Base-by-base conservation (phyloP, 1,139 yeast species). In the Sugiyamaella castrensis region DNA sequence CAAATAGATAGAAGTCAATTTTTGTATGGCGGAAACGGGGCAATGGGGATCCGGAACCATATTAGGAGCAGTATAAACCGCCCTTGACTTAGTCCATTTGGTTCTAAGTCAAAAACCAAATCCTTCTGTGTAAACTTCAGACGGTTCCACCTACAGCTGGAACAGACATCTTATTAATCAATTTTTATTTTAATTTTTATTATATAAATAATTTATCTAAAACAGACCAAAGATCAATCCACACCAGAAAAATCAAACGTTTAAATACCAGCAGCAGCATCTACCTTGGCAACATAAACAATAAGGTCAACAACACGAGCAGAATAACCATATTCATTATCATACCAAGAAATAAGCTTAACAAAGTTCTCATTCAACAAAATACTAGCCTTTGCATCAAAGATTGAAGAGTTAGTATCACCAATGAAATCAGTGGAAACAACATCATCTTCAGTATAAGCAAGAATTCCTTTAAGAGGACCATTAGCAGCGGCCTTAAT, bases 291-390 rank as follows among this genome's bases (percentile, higher is more conserved):
- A 68, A 83, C 81, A 79, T 77, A 82, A 73, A 82, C 80, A 69
- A 85, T 76, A 70, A 85, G 80, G 79, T 85, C 94, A 61, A 85
- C 91, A 58, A 85, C 94, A 79, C 95, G 86, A 77, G 88, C 83
- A 67, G 92, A 84, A 87, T 86, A 86, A 71, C 95, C 95, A 78
- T 71, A 86, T 77, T 86, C 95, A 76, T 85, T 85, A 72, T 86
- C 95, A 81, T 85, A 85, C 94, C 94, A 85, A 54, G 92, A 76
- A 73, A 85, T 79, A 74, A 86, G 83, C 81, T 85, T 85, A 74
- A 84, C 88, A 72, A 85, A 85, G 70, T 81, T 80, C 73, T 87
- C 87, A 70, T 85, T 81, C 69, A 85, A 80, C 69, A 81, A 79
- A 75, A 85, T 84, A 77, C 92, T 89, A 57, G 95, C 95, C 77